Evolutionary conservation across 2,329 filamentous ascomycete species (phyloP).

Genomic region (Penicillium sp.): DNA sequence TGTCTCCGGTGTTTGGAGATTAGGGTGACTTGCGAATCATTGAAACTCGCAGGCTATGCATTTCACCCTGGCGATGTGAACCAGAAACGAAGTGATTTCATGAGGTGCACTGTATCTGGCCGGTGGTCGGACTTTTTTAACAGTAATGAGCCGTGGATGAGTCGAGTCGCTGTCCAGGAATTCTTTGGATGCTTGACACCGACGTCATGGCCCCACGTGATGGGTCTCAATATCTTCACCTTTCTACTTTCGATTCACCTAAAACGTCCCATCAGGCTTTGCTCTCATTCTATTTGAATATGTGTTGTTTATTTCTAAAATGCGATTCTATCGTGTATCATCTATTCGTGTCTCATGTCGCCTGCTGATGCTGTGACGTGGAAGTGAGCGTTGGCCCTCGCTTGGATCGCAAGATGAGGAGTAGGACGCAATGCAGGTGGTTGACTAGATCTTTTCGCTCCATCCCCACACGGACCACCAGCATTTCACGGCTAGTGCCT

Average conservation of each 20-base stretch:
- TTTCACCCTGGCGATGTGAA: constrained; percentile 2
- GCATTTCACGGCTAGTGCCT: constrained; percentile 43
- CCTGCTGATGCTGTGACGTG: background rate
- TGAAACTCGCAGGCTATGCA: constrained; percentile 5
- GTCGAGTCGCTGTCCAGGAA: background rate
- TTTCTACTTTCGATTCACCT: background rate
- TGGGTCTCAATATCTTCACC: background rate
- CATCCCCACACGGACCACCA: constrained; percentile 51
- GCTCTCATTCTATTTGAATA: background rate
- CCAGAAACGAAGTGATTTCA: background rate
- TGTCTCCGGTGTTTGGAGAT: background rate
- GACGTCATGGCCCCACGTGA: constrained; percentile 22
- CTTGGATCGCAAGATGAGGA: background rate
- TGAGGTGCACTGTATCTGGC: background rate
- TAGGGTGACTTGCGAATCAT: constrained; percentile 3
- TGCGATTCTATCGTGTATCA: constrained; percentile 28
- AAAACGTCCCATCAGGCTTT: background rate
- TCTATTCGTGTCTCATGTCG: constrained; percentile 32
- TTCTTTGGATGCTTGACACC: constrained; percentile 1
- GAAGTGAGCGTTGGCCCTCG: background rate
- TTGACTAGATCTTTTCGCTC: constrained; percentile 35
- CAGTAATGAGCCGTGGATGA: background rate
- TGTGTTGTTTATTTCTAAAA: background rate
- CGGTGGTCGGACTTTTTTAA: background rate
- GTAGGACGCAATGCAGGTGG: background rate